A percentile compares a stretch with the other conserved stretches of the same genome.
Conservation (phyloP, 345 rosid species). For the Diplotaxis tenuifolia region DNA sequence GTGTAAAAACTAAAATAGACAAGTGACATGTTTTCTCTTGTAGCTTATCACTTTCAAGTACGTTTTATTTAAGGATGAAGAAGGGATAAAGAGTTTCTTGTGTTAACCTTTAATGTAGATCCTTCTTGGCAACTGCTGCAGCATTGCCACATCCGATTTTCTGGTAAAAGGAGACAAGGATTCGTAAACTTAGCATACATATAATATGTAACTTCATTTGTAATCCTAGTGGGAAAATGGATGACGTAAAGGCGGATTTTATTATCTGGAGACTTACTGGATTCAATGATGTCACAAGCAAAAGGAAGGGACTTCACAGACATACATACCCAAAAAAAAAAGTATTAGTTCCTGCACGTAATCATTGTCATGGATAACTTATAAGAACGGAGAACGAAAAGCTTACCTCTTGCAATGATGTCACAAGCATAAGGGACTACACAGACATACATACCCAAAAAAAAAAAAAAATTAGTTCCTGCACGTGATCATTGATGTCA, state of each 20-base stretch:
- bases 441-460: background rate
- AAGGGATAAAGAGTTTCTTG: conserved; percentile 1
- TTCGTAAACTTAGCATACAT: background rate
- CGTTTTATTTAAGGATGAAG: background rate
- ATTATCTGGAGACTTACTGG: conserved; percentile 59
- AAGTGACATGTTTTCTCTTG: background rate
- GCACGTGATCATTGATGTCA: background rate
- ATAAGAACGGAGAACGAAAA: conserved; percentile 24
- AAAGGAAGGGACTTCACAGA: conserved; percentile 66
- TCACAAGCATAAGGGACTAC: conserved; percentile 95
- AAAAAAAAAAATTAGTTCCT: conserved; percentile 3
- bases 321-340: background rate
- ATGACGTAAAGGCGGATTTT: background rate
- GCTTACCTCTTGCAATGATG: conserved; percentile 74
- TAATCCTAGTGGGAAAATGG: background rate
- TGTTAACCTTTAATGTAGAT: conserved; percentile 71
- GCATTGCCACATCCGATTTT: conserved; percentile 97
- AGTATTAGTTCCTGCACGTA: background rate
- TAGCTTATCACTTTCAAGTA: background rate
- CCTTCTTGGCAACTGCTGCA: conserved; percentile 99
- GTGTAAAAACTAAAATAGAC: background rate
- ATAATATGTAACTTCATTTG: background rate
- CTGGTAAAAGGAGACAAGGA: conserved; percentile 42
- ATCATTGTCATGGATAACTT: conserved; percentile 21
- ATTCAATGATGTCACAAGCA: conserved; percentile 97